Conservation (phyloP, 148 eudicot species). For the Chenopodium formosanum region DNA sequence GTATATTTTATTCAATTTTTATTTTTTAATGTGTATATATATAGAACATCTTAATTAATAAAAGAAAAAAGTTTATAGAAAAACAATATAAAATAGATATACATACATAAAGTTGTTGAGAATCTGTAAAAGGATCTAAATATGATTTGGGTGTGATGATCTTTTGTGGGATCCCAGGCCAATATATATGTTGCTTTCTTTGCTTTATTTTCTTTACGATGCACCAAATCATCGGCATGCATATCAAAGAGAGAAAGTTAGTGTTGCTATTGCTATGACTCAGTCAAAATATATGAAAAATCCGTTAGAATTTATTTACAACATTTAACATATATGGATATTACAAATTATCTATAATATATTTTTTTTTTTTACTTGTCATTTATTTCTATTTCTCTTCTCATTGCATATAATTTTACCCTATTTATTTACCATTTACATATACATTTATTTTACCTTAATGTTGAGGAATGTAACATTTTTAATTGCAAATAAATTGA, state of each 20-base stretch:
- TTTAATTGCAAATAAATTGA: too few species aligned
- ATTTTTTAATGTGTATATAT: neutral
- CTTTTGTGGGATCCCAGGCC: conserved; percentile 17
- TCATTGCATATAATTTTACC: too few species aligned
- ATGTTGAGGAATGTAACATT: too few species aligned
- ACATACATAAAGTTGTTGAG: neutral
- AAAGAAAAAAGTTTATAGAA: neutral
- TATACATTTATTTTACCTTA: too few species aligned
- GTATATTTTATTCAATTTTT: neutral
- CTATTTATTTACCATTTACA: too few species aligned
- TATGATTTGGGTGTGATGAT: conserved; percentile 16
- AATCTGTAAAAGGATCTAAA: conserved; percentile 8
- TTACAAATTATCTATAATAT: too few species aligned
- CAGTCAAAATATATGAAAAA: neutral
- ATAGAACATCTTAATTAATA: neutral
- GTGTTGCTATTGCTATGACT: neutral
- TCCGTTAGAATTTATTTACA: too few species aligned
- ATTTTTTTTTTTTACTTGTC: too few species aligned
- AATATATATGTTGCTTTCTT: neutral
- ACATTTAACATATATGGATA: too few species aligned
- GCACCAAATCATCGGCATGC: conserved; percentile 10
- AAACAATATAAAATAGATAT: conserved; percentile 1
- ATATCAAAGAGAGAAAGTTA: neutral
- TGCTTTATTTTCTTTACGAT: neutral
- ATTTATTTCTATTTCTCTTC: too few species aligned